Conservation (phyloP, 768 basidiomycete genomes). For the Collybia nuda region DNA sequence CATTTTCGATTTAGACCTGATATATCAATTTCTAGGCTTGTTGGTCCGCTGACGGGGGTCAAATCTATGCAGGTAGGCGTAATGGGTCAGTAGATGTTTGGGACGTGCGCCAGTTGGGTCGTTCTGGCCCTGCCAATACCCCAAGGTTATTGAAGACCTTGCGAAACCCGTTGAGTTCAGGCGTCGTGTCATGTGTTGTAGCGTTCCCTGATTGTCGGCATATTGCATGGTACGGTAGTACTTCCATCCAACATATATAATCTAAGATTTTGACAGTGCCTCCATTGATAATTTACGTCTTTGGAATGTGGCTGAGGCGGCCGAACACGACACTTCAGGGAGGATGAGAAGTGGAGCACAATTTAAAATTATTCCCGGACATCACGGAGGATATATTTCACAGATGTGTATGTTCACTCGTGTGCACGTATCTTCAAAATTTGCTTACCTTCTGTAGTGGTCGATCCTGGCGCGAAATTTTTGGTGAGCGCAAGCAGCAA, state of each 20-base stretch:
- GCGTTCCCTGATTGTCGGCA: conserved; percentile 92
- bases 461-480: conserved; percentile 83
- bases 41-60: conserved; percentile 87
- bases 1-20: not conserved
- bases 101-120: conserved; percentile 86
- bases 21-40: conserved; percentile 61
- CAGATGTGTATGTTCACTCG: conserved; percentile 74
- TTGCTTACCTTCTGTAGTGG: conserved; percentile 48
- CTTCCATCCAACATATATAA: conserved; percentile 9
- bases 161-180: conserved; percentile 84
- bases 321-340: conserved; percentile 61
- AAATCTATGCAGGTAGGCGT: conserved; percentile 88
- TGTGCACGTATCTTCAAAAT: conserved; percentile 2
- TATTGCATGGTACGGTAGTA: conserved; percentile 73
- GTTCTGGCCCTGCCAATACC: conserved; percentile 56
- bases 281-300: conserved; percentile 91
- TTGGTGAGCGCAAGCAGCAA: conserved; percentile 92
- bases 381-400: conserved; percentile 92
- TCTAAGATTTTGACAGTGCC: conserved; percentile 49
- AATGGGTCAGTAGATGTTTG: conserved; percentile 92
- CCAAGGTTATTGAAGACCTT: conserved; percentile 81
- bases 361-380: conserved; percentile 95
- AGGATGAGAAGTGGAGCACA: conserved; percentile 70
- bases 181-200: conserved; percentile 88
- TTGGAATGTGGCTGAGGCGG: conserved; percentile 87